These are phyloP conservation scores for Sugiyamaella paludigena DNA, from an alignment of 1,139 yeast genomes.

Conservation along the genomic window DNA sequence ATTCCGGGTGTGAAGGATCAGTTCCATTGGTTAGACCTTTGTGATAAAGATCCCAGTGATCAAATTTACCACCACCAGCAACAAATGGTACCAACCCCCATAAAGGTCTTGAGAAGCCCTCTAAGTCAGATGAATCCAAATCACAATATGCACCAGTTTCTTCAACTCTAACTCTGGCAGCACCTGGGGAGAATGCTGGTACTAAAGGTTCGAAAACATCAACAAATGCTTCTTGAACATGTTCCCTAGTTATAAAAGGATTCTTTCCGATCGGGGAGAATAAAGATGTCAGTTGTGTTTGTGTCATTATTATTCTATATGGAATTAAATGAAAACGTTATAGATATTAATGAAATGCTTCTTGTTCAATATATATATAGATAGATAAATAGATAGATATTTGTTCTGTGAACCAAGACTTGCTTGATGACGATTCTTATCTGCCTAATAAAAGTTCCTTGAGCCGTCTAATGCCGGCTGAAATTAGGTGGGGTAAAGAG, in stretches of 20 bases:
- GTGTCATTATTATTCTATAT: too few relatives aligned
- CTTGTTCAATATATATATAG: too few relatives aligned
- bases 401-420: too few relatives aligned
- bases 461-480: too few relatives aligned
- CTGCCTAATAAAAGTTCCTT: too few relatives aligned
- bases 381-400: too few relatives aligned
- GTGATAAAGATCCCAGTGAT: conserved; percentile 26
- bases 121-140: conserved; percentile 30
- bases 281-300: too few relatives aligned
- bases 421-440: too few relatives aligned
- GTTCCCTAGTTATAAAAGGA: conserved; percentile 21
- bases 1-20: conserved; percentile 33
- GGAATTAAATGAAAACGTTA: too few relatives aligned
- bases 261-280: conserved; percentile 19
- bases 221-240: conserved; percentile 22
- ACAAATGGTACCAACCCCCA: conserved; percentile 37
- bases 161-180: conserved; percentile 24
- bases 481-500: too few relatives aligned
- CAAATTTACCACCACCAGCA: conserved; percentile 34
- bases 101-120: conserved; percentile 35
- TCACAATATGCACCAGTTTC: conserved; percentile 29
- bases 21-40: conserved; percentile 35
- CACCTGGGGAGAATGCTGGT: conserved; percentile 22
- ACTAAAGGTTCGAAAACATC: conserved; percentile 24
- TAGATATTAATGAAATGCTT: too few relatives aligned